Percentiles rank a stretch among this genome's conserved stretches.
These are phyloP conservation scores for Penicillium sp. DNA, from an alignment of 2,329 filamentous ascomycete species.

Conservation along the genomic window DNA sequence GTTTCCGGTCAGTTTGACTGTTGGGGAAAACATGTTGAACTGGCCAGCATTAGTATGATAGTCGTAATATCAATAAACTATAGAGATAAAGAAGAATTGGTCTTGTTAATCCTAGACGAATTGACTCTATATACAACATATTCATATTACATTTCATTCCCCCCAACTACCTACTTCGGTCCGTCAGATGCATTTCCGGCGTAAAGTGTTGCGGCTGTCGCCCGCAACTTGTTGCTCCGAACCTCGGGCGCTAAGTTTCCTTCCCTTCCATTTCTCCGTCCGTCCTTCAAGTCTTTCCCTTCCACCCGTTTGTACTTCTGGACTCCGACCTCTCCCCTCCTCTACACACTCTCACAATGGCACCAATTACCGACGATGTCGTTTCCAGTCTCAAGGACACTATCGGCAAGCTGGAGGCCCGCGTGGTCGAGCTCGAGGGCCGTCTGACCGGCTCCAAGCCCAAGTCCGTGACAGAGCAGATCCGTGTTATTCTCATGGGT, in stretches of 20 bases:
- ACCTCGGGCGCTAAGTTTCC: conserved; percentile 41
- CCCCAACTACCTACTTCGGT: neutral
- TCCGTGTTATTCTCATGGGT: conserved; percentile 97
- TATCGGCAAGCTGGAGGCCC: conserved; percentile 81
- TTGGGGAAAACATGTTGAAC: neutral
- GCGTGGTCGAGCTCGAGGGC: conserved; percentile 83
- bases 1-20: conserved; percentile 5
- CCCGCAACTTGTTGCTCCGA: conserved; percentile 29
- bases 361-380: conserved; percentile 79
- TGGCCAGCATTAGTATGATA: neutral
- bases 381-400: conserved; percentile 84
- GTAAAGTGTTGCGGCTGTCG: neutral
- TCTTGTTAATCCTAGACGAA: neutral
- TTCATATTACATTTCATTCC: neutral
- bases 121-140: neutral
- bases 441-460: conserved; percentile 63
- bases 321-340: conserved; percentile 29
- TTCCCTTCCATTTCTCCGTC: conserved; percentile 37
- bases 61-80: neutral
- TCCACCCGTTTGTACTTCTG: conserved; percentile 23
- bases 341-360: conserved; percentile 66
- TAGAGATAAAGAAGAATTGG: neutral
- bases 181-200: conserved; percentile 6
- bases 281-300: conserved; percentile 27
- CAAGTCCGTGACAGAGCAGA: conserved; percentile 64